Base-by-base conservation (phyloP, 805 yeast genomes). In the Hanseniaspora meyeri region DNA sequence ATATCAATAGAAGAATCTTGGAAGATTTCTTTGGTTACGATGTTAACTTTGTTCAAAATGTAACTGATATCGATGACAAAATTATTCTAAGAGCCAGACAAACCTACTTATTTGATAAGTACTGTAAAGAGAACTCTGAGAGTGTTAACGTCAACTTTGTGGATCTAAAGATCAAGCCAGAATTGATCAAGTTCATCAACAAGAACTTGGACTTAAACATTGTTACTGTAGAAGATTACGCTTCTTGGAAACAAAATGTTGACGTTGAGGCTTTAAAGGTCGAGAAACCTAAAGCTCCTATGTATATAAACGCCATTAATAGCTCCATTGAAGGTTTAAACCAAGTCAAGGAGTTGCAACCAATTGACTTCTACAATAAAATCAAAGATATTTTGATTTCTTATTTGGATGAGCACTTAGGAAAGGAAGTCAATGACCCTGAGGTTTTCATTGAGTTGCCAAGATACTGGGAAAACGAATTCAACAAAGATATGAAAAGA, bases 61-160 rank as follows among this genome's bases (percentile, higher is more conserved):
- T 93, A 58, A 93, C 98, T n/a, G 98, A 93, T 69, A 89, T 93
- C 59, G 98, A 93, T 69, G 98, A 93, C 70, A 93, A 93, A 71
- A 93, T 93, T 70, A 93, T 93, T 64, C 72, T 93, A 45, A 85
- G 96, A 59, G 97, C 96, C 4, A 83, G 98, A 68, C 97, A 93
- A 66, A 83, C 80, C 63, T 82, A 83, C 68, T 72, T 93, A 37
- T 90, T 85, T 65, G 85, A 83, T 42, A 71, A 82, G 61, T 85
- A 78, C 63, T 67, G 74, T 14, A 63, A 65, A 32, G 63, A 71
- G 47, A 61, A 65, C 17, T 60, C 63, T 11, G 63, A 67, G 55
- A 62, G 48, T 17, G 63, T 60, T 11, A 51, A 71, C 6, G 60
- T 60, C 0, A 74, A 69, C 5, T 69, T 83, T 34, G 43, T 74